Percentiles rank a stretch among this genome's conserved stretches.
Conservation (phyloP, 2,329 filamentous ascomycete genomes). For the Neofusicoccum ribis region DNA sequence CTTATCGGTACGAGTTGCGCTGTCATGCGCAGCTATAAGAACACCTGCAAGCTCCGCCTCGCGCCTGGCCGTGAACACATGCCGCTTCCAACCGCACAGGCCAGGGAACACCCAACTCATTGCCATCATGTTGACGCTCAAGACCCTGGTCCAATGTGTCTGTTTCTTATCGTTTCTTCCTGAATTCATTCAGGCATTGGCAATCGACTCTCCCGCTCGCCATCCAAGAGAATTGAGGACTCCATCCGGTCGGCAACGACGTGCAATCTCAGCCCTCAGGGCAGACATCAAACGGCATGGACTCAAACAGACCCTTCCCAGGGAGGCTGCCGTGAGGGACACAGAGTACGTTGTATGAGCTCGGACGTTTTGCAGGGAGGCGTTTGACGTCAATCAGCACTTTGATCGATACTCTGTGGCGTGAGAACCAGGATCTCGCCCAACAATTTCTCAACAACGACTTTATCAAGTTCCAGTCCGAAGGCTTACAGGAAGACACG, state of each 20-base stretch:
- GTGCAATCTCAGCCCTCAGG: not conserved
- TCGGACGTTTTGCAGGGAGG: not conserved
- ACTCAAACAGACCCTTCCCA: not conserved
- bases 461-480: not conserved
- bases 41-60: too few species aligned
- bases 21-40: too few species aligned
- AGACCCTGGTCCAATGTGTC: too few species aligned
- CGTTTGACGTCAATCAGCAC: not conserved
- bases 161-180: too few species aligned
- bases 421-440: not conserved
- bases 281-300: not conserved
- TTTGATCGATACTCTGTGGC: not conserved
- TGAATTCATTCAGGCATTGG: not conserved
- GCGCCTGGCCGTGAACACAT: too few species aligned
- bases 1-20: too few species aligned
- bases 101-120: too few species aligned
- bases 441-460: not conserved
- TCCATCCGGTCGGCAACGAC: not conserved
- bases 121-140: too few species aligned
- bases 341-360: not conserved
- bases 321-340: not conserved
- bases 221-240: too few species aligned
- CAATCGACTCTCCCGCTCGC: not conserved
- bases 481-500: not conserved
- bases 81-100: too few species aligned